phyloP scores from a whole-genome alignment of 164 flowering plant genomes.

The Liriodendron chinense region DNA sequence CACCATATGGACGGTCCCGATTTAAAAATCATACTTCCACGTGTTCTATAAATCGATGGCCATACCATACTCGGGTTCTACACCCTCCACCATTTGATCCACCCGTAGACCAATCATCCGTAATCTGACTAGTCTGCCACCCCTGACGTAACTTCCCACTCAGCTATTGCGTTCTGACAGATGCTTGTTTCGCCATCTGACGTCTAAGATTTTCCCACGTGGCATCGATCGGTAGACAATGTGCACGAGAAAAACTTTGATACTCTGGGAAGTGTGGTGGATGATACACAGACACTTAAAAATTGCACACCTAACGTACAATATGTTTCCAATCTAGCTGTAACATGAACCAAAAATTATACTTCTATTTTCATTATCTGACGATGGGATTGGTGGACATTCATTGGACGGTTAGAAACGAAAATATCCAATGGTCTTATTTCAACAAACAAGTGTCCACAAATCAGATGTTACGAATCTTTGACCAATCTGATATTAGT shows the following conservation, averaged over 20 bases:
- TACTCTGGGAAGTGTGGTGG: background rate
- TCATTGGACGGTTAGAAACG: background rate
- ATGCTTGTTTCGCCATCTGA: background rate
- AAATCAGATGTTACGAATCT: too few species aligned
- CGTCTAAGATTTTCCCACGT: background rate
- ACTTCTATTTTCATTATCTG: background rate
- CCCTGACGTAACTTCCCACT: background rate
- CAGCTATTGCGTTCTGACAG: background rate
- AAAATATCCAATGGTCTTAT: background rate
- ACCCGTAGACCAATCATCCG: background rate
- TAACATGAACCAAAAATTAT: background rate
- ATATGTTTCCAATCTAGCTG: background rate
- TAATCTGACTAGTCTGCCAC: background rate
- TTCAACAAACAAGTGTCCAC: too few species aligned
- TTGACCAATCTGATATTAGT: too few species aligned
- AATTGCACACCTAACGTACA: background rate
- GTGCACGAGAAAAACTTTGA: background rate
- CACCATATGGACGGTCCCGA: background rate
- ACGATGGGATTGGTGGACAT: background rate
- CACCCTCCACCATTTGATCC: background rate
- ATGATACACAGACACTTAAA: background rate
- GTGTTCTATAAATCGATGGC: background rate
- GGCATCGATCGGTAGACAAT: background rate
- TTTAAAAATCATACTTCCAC: too few species aligned
- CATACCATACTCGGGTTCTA: background rate